Evolutionary conservation across 1,284 basidiomycete genomes (phyloP).

Genomic region (Trichosporon faecale): DNA sequence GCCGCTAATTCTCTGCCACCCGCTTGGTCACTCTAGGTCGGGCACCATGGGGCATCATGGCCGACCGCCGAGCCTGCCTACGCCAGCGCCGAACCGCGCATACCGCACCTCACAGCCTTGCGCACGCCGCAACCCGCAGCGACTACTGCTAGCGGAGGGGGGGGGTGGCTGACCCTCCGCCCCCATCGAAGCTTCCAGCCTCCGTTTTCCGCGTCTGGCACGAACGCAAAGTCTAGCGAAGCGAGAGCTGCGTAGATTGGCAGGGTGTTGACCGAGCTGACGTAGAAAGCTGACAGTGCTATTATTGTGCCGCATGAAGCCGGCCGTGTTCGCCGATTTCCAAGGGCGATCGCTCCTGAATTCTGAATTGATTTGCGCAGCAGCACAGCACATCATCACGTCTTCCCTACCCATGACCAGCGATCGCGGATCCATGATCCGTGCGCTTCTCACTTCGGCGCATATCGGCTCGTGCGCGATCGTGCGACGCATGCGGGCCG

Average conservation of each 20-base stretch:
- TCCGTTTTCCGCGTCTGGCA: not conserved
- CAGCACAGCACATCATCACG: not conserved
- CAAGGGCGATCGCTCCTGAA: not conserved
- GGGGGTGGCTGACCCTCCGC: not conserved
- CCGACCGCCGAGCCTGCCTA: not conserved
- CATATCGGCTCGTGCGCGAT: not conserved
- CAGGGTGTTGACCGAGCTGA: not conserved
- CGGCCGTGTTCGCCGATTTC: not conserved
- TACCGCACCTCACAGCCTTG: not conserved
- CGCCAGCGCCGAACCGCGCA: not conserved
- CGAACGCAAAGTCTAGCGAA: too few relatives aligned
- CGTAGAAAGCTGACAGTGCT: too few relatives aligned
- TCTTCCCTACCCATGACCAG: not conserved
- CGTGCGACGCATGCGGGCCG: not conserved
- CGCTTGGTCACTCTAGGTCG: not conserved
- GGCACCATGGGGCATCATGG: not conserved
- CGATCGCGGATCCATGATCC: not conserved
- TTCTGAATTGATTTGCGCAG: not conserved
- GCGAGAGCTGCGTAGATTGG: not conserved
- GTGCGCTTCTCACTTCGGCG: not conserved
- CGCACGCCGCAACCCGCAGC: not conserved
- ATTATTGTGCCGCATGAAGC: too few relatives aligned
- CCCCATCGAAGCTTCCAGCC: not conserved
- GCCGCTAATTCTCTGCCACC: too few relatives aligned
- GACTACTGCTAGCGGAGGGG: not conserved